Conservation (phyloP, 2,329 filamentous ascomycete species). For the Rhynchosporium graminicola region DNA sequence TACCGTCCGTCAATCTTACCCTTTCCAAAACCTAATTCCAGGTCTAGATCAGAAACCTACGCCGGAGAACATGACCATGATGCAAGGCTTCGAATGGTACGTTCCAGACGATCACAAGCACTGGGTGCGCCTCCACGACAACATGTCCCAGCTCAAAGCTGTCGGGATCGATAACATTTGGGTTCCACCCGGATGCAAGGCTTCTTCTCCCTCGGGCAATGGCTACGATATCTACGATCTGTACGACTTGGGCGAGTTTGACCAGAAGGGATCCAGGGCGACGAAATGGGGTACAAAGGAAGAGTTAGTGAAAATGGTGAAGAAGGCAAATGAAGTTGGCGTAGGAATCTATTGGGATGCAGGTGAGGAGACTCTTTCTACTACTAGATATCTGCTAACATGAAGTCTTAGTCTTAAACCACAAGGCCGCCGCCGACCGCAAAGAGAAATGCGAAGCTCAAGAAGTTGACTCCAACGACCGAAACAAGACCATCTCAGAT, state of each 20-base stretch:
- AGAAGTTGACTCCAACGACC: slow-evolving; percentile 63
- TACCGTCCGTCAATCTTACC: background rate
- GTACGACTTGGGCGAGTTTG: slow-evolving; percentile 71
- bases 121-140: slow-evolving; percentile 57
- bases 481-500: slow-evolving; percentile 54
- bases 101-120: slow-evolving; percentile 61
- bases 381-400: slow-evolving; percentile 7
- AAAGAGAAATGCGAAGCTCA: slow-evolving; percentile 63
- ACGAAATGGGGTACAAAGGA: slow-evolving; percentile 72
- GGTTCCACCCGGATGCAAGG: slow-evolving; percentile 73
- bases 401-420: slow-evolving; percentile 59
- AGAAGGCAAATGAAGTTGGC: slow-evolving; percentile 52
- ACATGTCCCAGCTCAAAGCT: slow-evolving; percentile 55
- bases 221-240: slow-evolving; percentile 72
- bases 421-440: slow-evolving; percentile 68
- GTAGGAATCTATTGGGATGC: slow-evolving; percentile 68
- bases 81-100: slow-evolving; percentile 76
- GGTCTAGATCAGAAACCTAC: slow-evolving; percentile 37
- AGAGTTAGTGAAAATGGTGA: slow-evolving; percentile 56
- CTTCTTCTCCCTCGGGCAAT: slow-evolving; percentile 59
- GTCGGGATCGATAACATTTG: slow-evolving; percentile 65
- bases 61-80: slow-evolving; percentile 56
- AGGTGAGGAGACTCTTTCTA: slow-evolving; percentile 22
- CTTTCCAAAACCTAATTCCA: background rate
- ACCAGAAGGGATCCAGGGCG: slow-evolving; percentile 61